Conservation (phyloP, 1,284 basidiomycete genomes). For the Papiliotrema flavescens region DNA sequence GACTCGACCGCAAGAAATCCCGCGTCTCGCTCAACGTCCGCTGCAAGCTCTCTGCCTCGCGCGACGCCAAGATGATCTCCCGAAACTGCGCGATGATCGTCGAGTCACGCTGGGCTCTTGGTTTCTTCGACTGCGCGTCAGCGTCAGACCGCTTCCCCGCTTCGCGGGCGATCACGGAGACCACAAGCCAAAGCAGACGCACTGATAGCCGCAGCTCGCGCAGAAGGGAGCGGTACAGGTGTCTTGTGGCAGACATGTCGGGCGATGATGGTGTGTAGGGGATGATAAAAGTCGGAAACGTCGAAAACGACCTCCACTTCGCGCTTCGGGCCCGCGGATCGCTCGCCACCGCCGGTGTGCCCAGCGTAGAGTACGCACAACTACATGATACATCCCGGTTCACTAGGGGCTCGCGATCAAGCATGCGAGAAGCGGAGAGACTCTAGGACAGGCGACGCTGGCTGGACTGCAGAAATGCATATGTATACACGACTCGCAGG, state of each 20-base stretch:
- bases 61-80: conserved; percentile 50
- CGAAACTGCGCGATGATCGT: conserved; percentile 58
- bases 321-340: too few species aligned
- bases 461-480: not conserved
- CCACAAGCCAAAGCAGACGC: conserved; percentile 14
- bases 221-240: conserved; percentile 45
- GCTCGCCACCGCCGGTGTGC: too few species aligned
- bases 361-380: too few species aligned
- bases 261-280: not conserved
- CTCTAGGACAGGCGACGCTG: too few species aligned
- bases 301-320: too few species aligned
- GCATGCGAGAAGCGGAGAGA: too few species aligned
- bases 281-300: too few species aligned
- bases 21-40: conserved; percentile 63
- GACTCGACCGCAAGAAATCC: conserved; percentile 68
- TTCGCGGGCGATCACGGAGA: not conserved
- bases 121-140: conserved; percentile 51
- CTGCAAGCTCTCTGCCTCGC: conserved; percentile 18
- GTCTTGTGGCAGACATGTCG: conserved; percentile 11
- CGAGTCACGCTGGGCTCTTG: conserved; percentile 53
- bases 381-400: too few species aligned
- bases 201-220: conserved; percentile 45
- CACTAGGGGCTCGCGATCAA: too few species aligned
- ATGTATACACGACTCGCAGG: not conserved
- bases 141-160: not conserved